Percentiles rank a stretch among this genome's conserved stretches.
These are phyloP conservation scores for Amanita polypyramis DNA, from an alignment of 768 basidiomycete genomes.

Conservation along the genomic window DNA sequence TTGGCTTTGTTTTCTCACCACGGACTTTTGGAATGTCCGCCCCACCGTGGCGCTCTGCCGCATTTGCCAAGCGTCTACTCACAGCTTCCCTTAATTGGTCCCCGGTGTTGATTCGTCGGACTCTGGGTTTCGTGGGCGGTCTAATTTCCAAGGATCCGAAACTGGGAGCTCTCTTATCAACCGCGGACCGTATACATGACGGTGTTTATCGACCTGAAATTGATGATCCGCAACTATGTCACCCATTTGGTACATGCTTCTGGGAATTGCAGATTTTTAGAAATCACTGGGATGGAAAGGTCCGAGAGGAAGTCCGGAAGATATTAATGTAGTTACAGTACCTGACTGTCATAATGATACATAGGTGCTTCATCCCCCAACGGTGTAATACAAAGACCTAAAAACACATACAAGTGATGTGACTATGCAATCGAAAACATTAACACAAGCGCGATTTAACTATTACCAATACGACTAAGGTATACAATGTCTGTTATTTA, in stretches of 20 bases:
- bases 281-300: constrained; percentile 54
- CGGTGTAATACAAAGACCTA: background rate
- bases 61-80: constrained; percentile 90
- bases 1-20: constrained; percentile 75
- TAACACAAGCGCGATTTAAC: constrained; percentile 4
- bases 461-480: constrained; percentile 6
- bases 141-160: constrained; percentile 70
- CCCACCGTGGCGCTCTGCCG: constrained; percentile 71
- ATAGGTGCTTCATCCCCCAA: background rate
- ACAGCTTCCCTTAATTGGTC: constrained; percentile 78
- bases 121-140: constrained; percentile 62
- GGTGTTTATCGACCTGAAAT: constrained; percentile 80
- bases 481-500: constrained; percentile 7
- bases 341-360: constrained; percentile 1
- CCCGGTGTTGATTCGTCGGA: constrained; percentile 47
- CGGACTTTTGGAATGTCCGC: constrained; percentile 41
- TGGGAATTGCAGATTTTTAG: constrained; percentile 72
- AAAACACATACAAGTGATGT: constrained; percentile 2
- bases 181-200: constrained; percentile 76
- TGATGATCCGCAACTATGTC: constrained; percentile 79
- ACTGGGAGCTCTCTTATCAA: constrained; percentile 75
- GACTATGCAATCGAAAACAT: constrained; percentile 2
- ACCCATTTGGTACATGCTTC: constrained; percentile 76
- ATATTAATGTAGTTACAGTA: constrained; percentile 28
- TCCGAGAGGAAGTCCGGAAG: constrained; percentile 56